Evolutionary conservation across 2,329 filamentous ascomycete genomes (phyloP), one percentile per base, ranked within the genome.

Genomic region (Trichothecium sympodiale): DNA sequence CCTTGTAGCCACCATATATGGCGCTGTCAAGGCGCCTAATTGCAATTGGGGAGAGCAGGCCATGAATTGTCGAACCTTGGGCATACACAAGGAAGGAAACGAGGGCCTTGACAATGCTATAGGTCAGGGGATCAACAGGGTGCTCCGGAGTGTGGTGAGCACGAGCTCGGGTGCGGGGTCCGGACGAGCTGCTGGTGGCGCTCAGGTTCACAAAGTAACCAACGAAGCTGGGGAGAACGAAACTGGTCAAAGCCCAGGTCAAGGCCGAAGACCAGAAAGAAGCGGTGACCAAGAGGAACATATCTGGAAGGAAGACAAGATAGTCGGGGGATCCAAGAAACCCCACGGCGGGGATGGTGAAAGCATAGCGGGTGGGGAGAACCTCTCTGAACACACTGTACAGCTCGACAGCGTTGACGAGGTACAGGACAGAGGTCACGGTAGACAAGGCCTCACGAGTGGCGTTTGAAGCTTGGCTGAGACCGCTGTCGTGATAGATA

Each of bases 201-300:
- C 55, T 64, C 50, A 95, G 59, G 60, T 96, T 96, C 72, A 94
- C 82, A 56, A 95, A 94, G 64, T 91, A 96, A 17, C 83, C 85
- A 29, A 77, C 67, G 23, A 83, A 42, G 34, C 79, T 64, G 2
- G 89, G 89, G 18, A 89, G 45, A 30, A 83, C 50, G 37, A 84
- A 57, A 52, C 75, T 82, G 8, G 86, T 91, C 26, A 79, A 54
- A 5, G 75, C 55, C 87, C 88, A 96, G 15, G 87, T 68, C 7
- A 78, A 67, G 37, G 83, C 75, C 0, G 88, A 82, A 1, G 74
- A 78, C 89, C 89, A 96, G 69, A 94, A 96, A 17, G 72, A 71
- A 28, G 71, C 63, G 2, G 81, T 83, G 27, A 94, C 59, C 8
- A 95, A 64, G 20, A 80, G 60, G 57, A 91, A 93, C 47, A 94